phyloP scores from a whole-genome alignment of 805 yeast species.

The Candida corydali region DNA sequence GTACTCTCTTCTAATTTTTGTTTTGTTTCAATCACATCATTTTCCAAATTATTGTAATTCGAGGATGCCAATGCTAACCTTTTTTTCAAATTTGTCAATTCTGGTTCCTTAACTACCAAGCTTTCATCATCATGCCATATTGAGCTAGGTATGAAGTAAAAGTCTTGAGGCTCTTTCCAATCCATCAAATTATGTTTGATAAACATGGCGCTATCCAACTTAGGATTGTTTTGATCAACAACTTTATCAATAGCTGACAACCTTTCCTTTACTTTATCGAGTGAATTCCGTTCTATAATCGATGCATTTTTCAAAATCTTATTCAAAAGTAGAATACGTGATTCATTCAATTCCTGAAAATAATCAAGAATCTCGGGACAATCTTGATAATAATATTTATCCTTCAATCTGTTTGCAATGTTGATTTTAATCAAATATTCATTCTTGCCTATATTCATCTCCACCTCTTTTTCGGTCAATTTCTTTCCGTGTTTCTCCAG shows the following conservation, averaged over 20 bases:
- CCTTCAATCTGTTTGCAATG: conserved; percentile 86
- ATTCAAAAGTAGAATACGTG: conserved; percentile 69
- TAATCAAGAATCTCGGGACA: conserved; percentile 85
- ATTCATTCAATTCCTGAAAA: conserved; percentile 78
- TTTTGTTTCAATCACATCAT: conserved; percentile 44
- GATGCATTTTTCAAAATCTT: conserved; percentile 60
- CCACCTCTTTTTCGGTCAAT: conserved; percentile 58
- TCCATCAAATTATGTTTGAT: conserved; percentile 72
- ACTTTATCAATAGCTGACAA: conserved; percentile 51
- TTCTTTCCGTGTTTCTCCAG: conserved; percentile 50
- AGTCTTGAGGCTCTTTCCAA: conserved; percentile 89
- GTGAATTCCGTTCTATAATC: conserved; percentile 49
- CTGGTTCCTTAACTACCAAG: conserved; percentile 54
- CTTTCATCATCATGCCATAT: conserved; percentile 97
- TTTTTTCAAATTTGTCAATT: conserved; percentile 52
- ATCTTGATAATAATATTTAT: conserved; percentile 89
- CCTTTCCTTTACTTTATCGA: conserved; percentile 45
- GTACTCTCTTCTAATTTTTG: conserved; percentile 46
- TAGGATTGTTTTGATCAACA: conserved; percentile 66
- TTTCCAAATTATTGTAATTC: conserved; percentile 37
- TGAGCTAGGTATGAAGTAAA: conserved; percentile 78
- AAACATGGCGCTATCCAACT: conserved; percentile 82
- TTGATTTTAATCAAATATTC: conserved; percentile 74
- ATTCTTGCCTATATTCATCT: conserved; percentile 88
- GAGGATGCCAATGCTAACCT: conserved; percentile 40